Conservation (phyloP, 805 yeast genomes). For the Saturnispora sanitii region DNA sequence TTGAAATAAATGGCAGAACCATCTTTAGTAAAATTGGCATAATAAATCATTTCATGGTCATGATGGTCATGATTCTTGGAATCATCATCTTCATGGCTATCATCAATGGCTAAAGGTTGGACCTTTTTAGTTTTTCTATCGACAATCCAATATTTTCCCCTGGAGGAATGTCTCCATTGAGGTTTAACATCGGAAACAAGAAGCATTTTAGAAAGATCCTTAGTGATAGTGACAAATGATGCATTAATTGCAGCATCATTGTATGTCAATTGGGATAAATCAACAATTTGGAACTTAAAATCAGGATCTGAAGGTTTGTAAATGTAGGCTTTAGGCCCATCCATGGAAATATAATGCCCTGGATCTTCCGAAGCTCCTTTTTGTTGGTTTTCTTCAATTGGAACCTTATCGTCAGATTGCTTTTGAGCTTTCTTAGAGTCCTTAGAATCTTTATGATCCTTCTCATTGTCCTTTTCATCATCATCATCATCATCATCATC, state of each 20-base stretch:
- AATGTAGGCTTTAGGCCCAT: constrained; percentile 13
- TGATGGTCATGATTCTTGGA: background rate
- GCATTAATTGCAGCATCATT: constrained; percentile 32
- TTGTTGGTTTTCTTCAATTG: no score
- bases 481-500: constrained; percentile 1
- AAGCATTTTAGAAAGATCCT: constrained; percentile 39
- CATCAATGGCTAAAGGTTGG: constrained; percentile 17
- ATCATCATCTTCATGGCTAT: constrained; percentile 4
- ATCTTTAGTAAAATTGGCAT: constrained; percentile 53
- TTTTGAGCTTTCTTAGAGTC: background rate
- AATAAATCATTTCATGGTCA: constrained; percentile 31
- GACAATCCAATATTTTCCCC: constrained; percentile 51
- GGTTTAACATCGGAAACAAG: constrained; percentile 39
- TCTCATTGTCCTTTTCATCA: background rate
- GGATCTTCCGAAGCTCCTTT: constrained; percentile 32
- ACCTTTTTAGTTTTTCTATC: constrained; percentile 31
- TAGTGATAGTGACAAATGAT: constrained; percentile 35
- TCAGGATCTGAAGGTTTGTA: constrained; percentile 23
- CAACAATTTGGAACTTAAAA: constrained; percentile 26
- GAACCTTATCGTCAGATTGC: background rate
- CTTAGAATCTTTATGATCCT: no score
- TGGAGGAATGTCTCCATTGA: constrained; percentile 65
- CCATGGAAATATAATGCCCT: constrained; percentile 30
- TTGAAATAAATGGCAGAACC: constrained; percentile 50
- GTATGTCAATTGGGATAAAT: constrained; percentile 30